A percentile compares a stretch with the other conserved stretches of the same genome.
These are phyloP conservation scores for Polyporus tsugae DNA, from an alignment of 1,284 basidiomycete genomes.

Conservation along the genomic window DNA sequence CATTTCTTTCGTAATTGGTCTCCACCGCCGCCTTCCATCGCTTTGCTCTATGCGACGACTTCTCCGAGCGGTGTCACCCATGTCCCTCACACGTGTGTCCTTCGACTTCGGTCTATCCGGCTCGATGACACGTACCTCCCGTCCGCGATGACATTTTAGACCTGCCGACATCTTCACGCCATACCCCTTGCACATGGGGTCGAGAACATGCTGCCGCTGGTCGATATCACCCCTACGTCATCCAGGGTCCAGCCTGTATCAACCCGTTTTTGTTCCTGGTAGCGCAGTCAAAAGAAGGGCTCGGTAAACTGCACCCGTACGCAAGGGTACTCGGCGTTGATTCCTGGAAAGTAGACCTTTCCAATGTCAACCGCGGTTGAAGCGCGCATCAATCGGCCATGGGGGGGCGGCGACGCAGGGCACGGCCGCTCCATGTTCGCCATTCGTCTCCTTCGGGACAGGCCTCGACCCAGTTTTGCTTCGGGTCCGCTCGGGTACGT, in stretches of 20 bases:
- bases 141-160: conserved; percentile 6
- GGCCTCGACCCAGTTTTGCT: conserved; percentile 15
- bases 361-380: conserved; percentile 45
- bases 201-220: background rate
- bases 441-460: background rate
- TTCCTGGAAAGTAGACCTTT: conserved; percentile 56
- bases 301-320: conserved; percentile 62
- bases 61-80: background rate
- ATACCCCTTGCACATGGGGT: conserved; percentile 4
- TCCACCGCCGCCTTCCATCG: conserved; percentile 19
- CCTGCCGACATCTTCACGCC: background rate
- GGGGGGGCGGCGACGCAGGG: too few species aligned
- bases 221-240: background rate
- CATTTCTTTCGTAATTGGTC: conserved; percentile 22
- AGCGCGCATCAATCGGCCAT: background rate
- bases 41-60: conserved; percentile 19
- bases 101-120: conserved; percentile 21
- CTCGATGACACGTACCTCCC: conserved; percentile 18
- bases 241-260: conserved; percentile 54
- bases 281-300: conserved; percentile 51
- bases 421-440: background rate
- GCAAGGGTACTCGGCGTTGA: conserved; percentile 51
- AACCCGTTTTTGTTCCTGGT: conserved; percentile 58
- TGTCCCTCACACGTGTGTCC: conserved; percentile 23
- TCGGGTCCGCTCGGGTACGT: conserved; percentile 26